Conservation (phyloP, 2,329 filamentous ascomycete genomes). For the Diplodia corticola region DNA sequence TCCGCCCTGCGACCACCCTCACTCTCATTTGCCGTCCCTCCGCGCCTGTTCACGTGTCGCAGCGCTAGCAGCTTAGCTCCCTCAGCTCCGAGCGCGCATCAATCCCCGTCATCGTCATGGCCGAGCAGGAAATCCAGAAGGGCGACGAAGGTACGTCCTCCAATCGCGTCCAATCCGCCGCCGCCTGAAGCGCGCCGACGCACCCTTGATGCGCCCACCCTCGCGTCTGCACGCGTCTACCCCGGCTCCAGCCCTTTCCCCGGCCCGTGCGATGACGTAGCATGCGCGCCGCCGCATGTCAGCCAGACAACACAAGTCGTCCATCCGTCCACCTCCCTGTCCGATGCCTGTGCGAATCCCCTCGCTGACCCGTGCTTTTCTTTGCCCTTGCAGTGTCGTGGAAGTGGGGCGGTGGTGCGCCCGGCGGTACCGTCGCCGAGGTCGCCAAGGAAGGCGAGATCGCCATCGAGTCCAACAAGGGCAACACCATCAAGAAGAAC, state of each 20-base stretch:
- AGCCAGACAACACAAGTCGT: neutral
- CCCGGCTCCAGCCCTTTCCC: neutral
- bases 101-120: constrained; percentile 12
- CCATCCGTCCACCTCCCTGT: neutral
- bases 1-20: neutral
- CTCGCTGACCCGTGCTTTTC: neutral
- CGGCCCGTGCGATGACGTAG: constrained; percentile 18
- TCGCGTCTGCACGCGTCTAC: constrained; percentile 14
- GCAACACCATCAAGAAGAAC: constrained; percentile 66
- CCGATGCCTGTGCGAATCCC: neutral
- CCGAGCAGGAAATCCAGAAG: constrained; percentile 23
- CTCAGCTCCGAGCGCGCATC: neutral
- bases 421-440: constrained; percentile 59
- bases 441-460: constrained; percentile 60
- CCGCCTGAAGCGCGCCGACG: neutral
- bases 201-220: neutral
- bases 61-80: constrained; percentile 17
- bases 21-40: neutral
- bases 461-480: constrained; percentile 60
- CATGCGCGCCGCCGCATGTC: neutral
- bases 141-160: constrained; percentile 23
- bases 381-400: constrained; percentile 55
- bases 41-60: neutral
- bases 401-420: constrained; percentile 59
- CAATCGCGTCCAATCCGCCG: neutral